Conservation (phyloP, 108 stramenopile species). For the Nannochloropsis gaditana region DNA sequence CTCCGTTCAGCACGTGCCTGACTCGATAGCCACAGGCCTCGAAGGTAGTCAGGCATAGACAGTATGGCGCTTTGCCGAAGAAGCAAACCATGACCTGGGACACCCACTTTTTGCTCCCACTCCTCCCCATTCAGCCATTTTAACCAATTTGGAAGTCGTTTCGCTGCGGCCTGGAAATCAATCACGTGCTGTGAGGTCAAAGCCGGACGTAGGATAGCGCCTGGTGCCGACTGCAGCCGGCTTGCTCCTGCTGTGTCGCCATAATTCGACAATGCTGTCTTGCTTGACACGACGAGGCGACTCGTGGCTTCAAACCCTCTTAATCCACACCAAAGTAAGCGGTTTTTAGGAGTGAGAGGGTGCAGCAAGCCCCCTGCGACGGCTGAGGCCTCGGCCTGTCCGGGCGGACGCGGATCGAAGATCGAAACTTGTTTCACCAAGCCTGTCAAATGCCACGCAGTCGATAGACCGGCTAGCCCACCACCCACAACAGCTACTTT, state of each 20-base stretch:
- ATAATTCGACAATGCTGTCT: slow-evolving; percentile 6
- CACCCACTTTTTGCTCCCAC: background rate
- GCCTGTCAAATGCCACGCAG: slow-evolving; percentile 38
- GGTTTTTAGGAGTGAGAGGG: slow-evolving; percentile 44
- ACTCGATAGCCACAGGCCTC: slow-evolving; percentile 13
- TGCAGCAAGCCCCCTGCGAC: slow-evolving; percentile 48
- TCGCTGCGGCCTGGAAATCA: background rate
- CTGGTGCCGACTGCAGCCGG: background rate
- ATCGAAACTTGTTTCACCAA: slow-evolving; percentile 39
- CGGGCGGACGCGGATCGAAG: slow-evolving; percentile 37
- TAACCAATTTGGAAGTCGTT: background rate
- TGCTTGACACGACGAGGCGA: slow-evolving; percentile 37
- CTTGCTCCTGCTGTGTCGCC: background rate
- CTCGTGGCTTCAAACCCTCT: slow-evolving; percentile 44
- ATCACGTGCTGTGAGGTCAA: background rate
- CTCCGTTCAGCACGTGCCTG: background rate
- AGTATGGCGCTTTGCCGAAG: background rate
- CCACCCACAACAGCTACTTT: slow-evolving; percentile 29
- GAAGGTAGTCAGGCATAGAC: slow-evolving; percentile 21
- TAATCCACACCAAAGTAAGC: slow-evolving; percentile 42
- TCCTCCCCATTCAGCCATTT: background rate
- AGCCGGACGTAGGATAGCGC: slow-evolving; percentile 16
- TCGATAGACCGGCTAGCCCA: slow-evolving; percentile 42
- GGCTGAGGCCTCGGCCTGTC: slow-evolving; percentile 42
- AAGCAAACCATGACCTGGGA: background rate